phyloP scores from a whole-genome alignment of 768 basidiomycete genomes.

The Boletus rufocinnamomeus region DNA sequence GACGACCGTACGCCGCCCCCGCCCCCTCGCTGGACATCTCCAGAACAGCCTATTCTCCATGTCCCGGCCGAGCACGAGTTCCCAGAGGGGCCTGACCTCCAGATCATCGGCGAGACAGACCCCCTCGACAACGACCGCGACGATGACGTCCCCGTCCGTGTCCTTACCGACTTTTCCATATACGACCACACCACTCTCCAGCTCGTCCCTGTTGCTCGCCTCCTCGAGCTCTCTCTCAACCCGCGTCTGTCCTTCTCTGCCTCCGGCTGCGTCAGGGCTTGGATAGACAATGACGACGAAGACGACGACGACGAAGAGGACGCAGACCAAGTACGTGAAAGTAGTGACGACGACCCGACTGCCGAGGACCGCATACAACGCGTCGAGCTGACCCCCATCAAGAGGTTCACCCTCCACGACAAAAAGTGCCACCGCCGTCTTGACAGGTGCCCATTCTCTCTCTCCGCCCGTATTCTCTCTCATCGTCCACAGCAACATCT shows the following conservation, averaged over 20 bases:
- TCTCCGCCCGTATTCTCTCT: slow-evolving; percentile 4
- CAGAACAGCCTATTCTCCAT: slow-evolving; percentile 17
- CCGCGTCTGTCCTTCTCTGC: slow-evolving; percentile 34
- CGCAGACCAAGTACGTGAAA: slow-evolving; percentile 11
- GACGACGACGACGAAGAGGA: slow-evolving; percentile 28
- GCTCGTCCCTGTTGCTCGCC: slow-evolving; percentile 42
- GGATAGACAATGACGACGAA: slow-evolving; percentile 36
- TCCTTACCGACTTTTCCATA: slow-evolving; percentile 54
- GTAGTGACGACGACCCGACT: neutral
- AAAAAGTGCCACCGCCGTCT: slow-evolving; percentile 29
- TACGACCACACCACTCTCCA: slow-evolving; percentile 43
- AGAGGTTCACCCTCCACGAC: slow-evolving; percentile 52
- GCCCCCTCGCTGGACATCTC: slow-evolving; percentile 9
- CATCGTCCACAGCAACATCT: slow-evolving; percentile 53
- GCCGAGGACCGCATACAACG: slow-evolving; percentile 26
- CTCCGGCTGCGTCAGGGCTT: slow-evolving; percentile 42
- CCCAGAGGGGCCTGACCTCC: slow-evolving; percentile 42
- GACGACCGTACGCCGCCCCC: slow-evolving; percentile 10
- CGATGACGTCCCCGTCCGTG: slow-evolving; percentile 54
- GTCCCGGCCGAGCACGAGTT: slow-evolving; percentile 34
- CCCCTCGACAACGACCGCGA: slow-evolving; percentile 29
- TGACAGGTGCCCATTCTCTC: slow-evolving; percentile 43
- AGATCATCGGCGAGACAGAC: slow-evolving; percentile 46
- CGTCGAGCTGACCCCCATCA: slow-evolving; percentile 45
- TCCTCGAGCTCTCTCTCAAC: slow-evolving; percentile 37